Conservation (phyloP, 768 basidiomycete species). For the Cubamyces sp. region DNA sequence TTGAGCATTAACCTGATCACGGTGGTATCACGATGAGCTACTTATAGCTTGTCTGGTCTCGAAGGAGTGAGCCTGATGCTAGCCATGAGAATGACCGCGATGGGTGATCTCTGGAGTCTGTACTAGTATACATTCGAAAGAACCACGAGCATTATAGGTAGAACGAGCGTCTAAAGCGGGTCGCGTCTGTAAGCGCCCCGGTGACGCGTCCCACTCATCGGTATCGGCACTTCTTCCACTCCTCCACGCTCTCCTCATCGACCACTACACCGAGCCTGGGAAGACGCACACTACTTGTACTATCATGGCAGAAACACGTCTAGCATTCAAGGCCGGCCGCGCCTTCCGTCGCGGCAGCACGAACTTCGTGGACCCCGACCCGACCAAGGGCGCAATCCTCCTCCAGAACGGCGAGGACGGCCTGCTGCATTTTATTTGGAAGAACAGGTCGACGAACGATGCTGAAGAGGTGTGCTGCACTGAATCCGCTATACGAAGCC, state of each 20-base stretch:
- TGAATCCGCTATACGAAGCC: background rate
- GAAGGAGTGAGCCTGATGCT: too few relatives aligned
- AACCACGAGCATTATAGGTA: too few relatives aligned
- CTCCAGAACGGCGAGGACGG: slow-evolving; percentile 75
- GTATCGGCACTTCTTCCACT: background rate
- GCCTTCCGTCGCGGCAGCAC: slow-evolving; percentile 68
- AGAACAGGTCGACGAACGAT: slow-evolving; percentile 63
- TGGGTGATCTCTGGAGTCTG: too few relatives aligned
- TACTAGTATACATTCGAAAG: too few relatives aligned
- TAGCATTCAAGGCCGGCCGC: slow-evolving; percentile 73
- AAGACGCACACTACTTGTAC: background rate
- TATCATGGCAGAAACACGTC: slow-evolving; percentile 30
- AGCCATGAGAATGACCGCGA: too few relatives aligned
- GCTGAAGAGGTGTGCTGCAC: slow-evolving; percentile 59
- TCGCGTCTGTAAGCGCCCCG: slow-evolving; percentile 18
- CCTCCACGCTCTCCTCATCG: background rate
- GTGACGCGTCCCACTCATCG: slow-evolving; percentile 15
- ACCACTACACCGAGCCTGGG: background rate
- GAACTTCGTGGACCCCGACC: slow-evolving; percentile 67
- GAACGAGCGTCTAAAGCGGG: slow-evolving; percentile 4
- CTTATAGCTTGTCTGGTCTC: too few relatives aligned
- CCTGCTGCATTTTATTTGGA: slow-evolving; percentile 80
- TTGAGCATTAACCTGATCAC: too few relatives aligned
- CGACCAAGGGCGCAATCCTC: slow-evolving; percentile 75
- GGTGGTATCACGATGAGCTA: too few relatives aligned